Evolutionary conservation across 805 yeast genomes (phyloP), one percentile per base, ranked within the genome.

Genomic region (Hanseniaspora taiwanica): DNA sequence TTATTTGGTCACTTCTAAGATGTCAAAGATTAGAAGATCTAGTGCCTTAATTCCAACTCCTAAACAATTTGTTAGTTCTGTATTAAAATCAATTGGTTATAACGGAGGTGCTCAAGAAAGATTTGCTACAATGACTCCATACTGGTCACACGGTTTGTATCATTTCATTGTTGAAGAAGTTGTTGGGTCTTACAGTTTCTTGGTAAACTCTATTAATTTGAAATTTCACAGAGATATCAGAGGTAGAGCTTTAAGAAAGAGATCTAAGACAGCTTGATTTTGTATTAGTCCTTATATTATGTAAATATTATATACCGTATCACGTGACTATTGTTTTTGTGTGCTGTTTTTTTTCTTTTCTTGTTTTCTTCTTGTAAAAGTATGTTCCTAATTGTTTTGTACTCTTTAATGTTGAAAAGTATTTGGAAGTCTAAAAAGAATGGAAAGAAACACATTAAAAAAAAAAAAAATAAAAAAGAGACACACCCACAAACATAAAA

Each of bases 31-130:
- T 53, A 79, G 78, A 62, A 76, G 80, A 53, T 56, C 91, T 9
- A 79, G 93, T 18, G 57, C 68, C 27, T 51, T 76, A 50, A 82
- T 87, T 53, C 98, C 98, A 45, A 78, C 65, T 52, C 94, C 97
- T 41, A 72, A 74, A 56, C 56, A 56, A 20, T 91, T 91, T 60
- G 98, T 91, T 34, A 57, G 64, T n/a, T 63, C 91, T 16, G 70
- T 83, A 6, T 69, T 91, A 52, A 63, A 63, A 36, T 68, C 71
- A 41, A 72, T 79, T 44, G 96, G 96, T 19, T 78, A 83, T 55
- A 75, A 94, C 50, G 75, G 78, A 37, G 98, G 98, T 42, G 93
- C 97, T 16, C 95, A 85, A 60, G 95, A 83, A 46, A 74, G 94
- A 52, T 84, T 58, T 51, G 93, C 77, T 25, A 85, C 96, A 2